These are phyloP conservation scores for Plasmopara halstedii DNA, from an alignment of 352 stramenopile genomes.

Conservation along the genomic window DNA sequence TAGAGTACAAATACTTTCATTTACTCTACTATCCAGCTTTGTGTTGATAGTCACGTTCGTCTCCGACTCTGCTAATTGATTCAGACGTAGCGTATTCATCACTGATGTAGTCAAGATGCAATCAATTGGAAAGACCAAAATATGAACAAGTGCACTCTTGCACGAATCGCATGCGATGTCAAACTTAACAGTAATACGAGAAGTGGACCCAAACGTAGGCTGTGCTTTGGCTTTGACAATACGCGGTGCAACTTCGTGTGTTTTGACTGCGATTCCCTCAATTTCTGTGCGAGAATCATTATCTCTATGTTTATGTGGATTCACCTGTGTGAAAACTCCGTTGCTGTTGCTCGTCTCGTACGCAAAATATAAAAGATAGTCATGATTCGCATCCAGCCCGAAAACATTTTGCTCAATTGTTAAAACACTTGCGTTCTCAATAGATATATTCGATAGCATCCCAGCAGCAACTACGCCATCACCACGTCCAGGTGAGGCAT, in stretches of 20 bases:
- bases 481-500: constrained; percentile 13
- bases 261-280: constrained; percentile 43
- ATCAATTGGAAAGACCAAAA: constrained; percentile 31
- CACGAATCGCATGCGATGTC: constrained; percentile 49
- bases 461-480: constrained; percentile 38
- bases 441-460: constrained; percentile 23
- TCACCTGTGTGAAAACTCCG: constrained; percentile 63
- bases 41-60: constrained; percentile 3
- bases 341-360: constrained; percentile 61
- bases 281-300: constrained; percentile 37
- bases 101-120: constrained; percentile 24
- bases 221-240: constrained; percentile 32
- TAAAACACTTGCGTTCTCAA: constrained; percentile 46
- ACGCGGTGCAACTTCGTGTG: constrained; percentile 37
- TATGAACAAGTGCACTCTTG: constrained; percentile 38
- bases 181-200: constrained; percentile 43
- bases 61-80: constrained; percentile 3
- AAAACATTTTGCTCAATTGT: constrained; percentile 29
- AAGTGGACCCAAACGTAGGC: constrained; percentile 51
- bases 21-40: not conserved
- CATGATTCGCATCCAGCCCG: constrained; percentile 32
- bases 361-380: constrained; percentile 66
- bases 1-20: constrained; percentile 4
- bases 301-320: constrained; percentile 43
- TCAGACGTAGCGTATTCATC: constrained; percentile 10